Conservation (phyloP, 179 eudicot species). For the Silene coronaria region DNA sequence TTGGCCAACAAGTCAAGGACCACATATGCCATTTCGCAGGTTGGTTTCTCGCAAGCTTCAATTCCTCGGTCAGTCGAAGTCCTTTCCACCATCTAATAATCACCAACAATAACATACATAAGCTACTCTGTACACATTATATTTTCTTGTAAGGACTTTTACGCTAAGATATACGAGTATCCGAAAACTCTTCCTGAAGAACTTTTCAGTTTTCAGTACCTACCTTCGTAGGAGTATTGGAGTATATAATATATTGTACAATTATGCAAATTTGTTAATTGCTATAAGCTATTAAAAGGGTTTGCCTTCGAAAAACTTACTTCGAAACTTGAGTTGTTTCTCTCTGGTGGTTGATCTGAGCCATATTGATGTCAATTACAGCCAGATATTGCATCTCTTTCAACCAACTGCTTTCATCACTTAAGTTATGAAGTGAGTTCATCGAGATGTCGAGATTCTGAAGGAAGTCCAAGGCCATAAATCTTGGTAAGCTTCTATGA, state of each 20-base stretch:
- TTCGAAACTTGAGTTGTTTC: constrained; percentile 29
- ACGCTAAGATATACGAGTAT: not conserved
- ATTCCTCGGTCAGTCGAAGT: constrained; percentile 30
- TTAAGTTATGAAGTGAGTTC: constrained; percentile 12
- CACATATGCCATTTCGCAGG: constrained; percentile 52
- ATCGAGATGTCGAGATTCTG: constrained; percentile 8
- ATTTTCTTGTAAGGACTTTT: no score
- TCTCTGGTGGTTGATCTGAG: constrained; percentile 10
- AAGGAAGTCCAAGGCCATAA: constrained; percentile 16
- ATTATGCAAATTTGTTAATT: no score
- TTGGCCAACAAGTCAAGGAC: constrained; percentile 31
- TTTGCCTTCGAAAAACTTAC: constrained; percentile 14
- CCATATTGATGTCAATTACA: constrained; percentile 19
- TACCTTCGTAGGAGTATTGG: no score
- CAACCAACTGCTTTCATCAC: constrained; percentile 5
- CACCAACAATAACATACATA: not conserved
- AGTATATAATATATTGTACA: no score
- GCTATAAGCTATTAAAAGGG: no score
- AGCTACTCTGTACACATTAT: not conserved
- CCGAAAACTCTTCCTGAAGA: no score
- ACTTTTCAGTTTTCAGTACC: no score
- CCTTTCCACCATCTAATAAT: constrained; percentile 61
- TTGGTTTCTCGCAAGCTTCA: constrained; percentile 45
- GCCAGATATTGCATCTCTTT: constrained; percentile 26
- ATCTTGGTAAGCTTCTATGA: constrained; percentile 33